Evolutionary conservation across 148 eudicot species (phyloP).

Genomic region (Rhododendron williamsianum): DNA sequence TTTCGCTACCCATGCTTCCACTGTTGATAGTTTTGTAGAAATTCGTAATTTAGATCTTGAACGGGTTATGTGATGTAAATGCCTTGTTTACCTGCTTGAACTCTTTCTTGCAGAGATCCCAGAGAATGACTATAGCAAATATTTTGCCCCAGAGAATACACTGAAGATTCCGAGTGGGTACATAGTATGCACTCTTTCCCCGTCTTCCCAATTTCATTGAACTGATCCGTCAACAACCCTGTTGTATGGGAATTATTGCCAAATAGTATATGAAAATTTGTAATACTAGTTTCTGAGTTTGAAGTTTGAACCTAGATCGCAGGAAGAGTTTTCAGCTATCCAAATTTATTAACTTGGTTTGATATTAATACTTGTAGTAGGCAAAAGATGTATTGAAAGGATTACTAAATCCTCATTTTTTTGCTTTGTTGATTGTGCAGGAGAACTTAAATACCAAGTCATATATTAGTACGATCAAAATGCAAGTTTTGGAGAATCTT

Average conservation of each 20-base stretch:
- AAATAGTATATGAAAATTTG: background rate
- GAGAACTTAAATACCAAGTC: conserved; percentile 91
- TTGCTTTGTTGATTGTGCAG: conserved; percentile 36
- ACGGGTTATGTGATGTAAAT: background rate
- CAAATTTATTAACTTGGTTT: background rate
- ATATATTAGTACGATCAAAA: conserved; percentile 69
- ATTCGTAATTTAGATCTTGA: background rate
- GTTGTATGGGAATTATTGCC: background rate
- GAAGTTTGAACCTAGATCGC: background rate
- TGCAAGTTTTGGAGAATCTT: conserved; percentile 93
- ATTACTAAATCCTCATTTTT: background rate
- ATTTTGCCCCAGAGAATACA: conserved; percentile 83
- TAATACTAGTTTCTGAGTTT: background rate
- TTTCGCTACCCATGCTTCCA: background rate
- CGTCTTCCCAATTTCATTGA: conserved; percentile 3
- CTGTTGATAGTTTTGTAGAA: background rate
- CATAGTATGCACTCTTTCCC: conserved; percentile 41
- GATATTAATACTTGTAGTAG: background rate
- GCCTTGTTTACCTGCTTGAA: conserved; percentile 3
- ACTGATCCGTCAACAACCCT: background rate
- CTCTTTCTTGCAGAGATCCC: conserved; percentile 74
- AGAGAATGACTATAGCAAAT: conserved; percentile 83
- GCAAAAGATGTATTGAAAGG: background rate
- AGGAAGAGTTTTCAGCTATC: background rate
- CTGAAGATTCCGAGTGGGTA: conserved; percentile 75